A percentile compares a stretch with the other conserved stretches of the same genome.
These are phyloP conservation scores for Grigorovia transvaalensis DNA, from an alignment of 805 yeast genomes.

Conservation along the genomic window DNA sequence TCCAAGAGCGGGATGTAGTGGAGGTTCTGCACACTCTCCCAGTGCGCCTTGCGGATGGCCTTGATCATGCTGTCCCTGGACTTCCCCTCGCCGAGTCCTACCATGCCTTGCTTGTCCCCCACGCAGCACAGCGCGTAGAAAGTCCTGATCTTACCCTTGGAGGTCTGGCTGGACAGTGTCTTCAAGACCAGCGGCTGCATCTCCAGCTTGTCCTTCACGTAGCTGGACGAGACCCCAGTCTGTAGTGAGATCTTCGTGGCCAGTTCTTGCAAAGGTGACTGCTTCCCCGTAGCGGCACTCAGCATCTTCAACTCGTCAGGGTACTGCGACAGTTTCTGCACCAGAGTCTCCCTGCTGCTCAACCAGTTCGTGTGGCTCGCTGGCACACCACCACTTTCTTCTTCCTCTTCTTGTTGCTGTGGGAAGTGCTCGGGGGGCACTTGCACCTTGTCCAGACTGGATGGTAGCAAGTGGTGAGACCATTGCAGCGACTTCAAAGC, in stretches of 20 bases:
- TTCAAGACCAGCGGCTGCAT: conserved; percentile 63
- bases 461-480: conserved; percentile 69
- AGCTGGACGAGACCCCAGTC: conserved; percentile 56
- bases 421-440: conserved; percentile 5
- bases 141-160: conserved; percentile 79
- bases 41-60: conserved; percentile 76
- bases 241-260: conserved; percentile 48
- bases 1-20: conserved; percentile 51
- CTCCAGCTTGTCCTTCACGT: conserved; percentile 44
- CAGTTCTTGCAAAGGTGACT: conserved; percentile 12
- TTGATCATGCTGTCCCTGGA: conserved; percentile 65
- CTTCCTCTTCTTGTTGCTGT: no score
- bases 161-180: conserved; percentile 82
- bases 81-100: conserved; percentile 93
- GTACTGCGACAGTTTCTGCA: background rate
- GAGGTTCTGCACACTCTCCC: conserved; percentile 87
- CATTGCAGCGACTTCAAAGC: conserved; percentile 70
- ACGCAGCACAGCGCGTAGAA: conserved; percentile 79
- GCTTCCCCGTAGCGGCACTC: conserved; percentile 3
- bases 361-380: conserved; percentile 9
- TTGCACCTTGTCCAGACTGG: conserved; percentile 10
- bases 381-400: conserved; percentile 4
- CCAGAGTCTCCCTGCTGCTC: background rate
- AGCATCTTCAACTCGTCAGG: conserved; percentile 5
- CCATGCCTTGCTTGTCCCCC: conserved; percentile 88